Conservation (phyloP, 2,329 filamentous ascomycete species). For the Raffaelea albimanens region DNA sequence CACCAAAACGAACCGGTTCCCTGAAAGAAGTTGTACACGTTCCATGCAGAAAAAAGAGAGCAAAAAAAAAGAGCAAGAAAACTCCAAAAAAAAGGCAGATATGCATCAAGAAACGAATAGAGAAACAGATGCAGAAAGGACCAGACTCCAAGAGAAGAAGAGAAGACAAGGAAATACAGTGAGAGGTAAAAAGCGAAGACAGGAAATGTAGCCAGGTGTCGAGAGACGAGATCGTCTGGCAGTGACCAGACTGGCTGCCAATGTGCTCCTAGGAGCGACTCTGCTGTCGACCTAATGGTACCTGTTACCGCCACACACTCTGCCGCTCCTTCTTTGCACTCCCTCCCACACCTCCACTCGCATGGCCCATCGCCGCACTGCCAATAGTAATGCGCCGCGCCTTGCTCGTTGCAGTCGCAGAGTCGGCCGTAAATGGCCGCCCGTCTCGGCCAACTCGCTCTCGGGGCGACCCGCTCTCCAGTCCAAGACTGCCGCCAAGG, state of each 20-base stretch:
- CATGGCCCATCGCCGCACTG: slow-evolving; percentile 18
- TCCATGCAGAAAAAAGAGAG: neutral
- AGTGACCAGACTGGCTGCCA: too few relatives aligned
- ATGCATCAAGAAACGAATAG: neutral
- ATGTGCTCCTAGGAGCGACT: too few relatives aligned
- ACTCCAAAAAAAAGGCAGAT: neutral
- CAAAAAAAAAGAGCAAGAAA: neutral
- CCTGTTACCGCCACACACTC: slow-evolving; percentile 17
- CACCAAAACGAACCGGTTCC: too few relatives aligned
- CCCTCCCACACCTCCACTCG: neutral
- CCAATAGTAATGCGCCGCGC: slow-evolving; percentile 33
- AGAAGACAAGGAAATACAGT: neutral
- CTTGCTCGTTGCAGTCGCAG: slow-evolving; percentile 13
- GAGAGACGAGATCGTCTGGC: too few relatives aligned
- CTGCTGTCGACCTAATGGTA: too few relatives aligned
- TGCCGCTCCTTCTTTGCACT: slow-evolving; percentile 8
- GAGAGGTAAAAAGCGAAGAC: neutral
- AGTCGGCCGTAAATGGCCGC: slow-evolving; percentile 16
- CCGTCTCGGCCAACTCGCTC: slow-evolving; percentile 23
- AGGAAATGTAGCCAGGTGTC: too few relatives aligned
- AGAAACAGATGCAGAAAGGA: too few relatives aligned
- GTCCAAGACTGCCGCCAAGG: slow-evolving; percentile 31
- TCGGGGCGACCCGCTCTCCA: slow-evolving; percentile 14
- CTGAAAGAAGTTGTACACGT: too few relatives aligned
- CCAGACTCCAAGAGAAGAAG: too few relatives aligned